These are phyloP conservation scores for Castanea mollissima DNA, from an alignment of 306 rosid genomes.

Conservation along the genomic window DNA sequence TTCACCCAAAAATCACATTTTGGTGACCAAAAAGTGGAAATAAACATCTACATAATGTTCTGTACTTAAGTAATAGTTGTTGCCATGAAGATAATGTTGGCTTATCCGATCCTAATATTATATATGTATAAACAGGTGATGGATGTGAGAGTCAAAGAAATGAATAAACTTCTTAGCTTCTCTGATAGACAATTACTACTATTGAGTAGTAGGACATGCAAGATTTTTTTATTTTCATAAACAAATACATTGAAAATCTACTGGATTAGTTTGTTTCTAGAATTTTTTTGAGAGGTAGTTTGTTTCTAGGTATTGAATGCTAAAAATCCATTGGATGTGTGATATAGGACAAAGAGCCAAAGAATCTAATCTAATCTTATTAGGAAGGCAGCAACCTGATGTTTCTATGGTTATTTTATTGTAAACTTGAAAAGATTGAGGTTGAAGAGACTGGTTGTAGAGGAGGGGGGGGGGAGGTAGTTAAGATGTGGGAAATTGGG, in stretches of 20 bases:
- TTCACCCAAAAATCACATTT: not conserved
- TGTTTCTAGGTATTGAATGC: not conserved
- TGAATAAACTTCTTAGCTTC: not conserved
- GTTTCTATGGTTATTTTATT: too few species aligned
- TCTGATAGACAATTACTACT: not conserved
- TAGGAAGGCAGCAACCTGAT: too few species aligned
- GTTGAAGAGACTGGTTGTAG: too few species aligned
- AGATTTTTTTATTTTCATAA: not conserved
- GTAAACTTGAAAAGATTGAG: too few species aligned
- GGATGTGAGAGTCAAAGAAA: not conserved
- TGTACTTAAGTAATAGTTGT: not conserved
- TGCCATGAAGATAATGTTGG: not conserved
- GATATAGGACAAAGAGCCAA: too few species aligned
- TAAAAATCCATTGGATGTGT: not conserved
- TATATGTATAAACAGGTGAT: not conserved
- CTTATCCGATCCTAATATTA: not conserved
- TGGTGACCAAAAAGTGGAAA: not conserved
- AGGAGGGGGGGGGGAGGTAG: too few species aligned
- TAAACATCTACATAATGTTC: not conserved
- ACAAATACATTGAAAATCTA: not conserved
- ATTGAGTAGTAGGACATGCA: not conserved
- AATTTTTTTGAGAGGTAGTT: not conserved
- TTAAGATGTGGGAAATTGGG: too few species aligned
- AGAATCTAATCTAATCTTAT: too few species aligned
- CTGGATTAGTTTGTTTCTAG: not conserved